These are phyloP conservation scores for Daldinia sp. DNA, from an alignment of 2,329 filamentous ascomycete species.

Conservation along the genomic window DNA sequence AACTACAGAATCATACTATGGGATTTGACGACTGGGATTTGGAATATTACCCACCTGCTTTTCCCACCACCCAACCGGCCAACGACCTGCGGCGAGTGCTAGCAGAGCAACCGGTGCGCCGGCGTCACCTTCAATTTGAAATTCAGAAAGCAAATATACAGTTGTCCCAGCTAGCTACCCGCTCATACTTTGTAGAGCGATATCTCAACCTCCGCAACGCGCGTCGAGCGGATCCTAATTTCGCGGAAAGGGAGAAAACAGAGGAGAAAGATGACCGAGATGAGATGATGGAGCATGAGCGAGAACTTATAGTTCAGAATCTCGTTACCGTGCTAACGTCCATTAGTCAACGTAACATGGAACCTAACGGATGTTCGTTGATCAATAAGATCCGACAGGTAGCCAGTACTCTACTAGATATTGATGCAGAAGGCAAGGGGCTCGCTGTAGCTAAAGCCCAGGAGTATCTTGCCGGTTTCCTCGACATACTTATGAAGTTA, in stretches of 20 bases:
- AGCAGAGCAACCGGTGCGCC: conserved; percentile 57
- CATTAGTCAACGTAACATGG: conserved; percentile 86
- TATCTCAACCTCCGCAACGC: conserved; percentile 81
- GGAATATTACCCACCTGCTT: conserved; percentile 61
- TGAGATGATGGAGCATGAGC: conserved; percentile 74
- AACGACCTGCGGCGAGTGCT: conserved; percentile 61
- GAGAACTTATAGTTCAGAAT: conserved; percentile 82
- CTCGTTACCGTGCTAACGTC: conserved; percentile 77
- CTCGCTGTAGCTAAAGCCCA: conserved; percentile 66
- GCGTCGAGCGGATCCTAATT: conserved; percentile 58
- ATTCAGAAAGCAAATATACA: conserved; percentile 94
- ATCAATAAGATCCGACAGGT: conserved; percentile 87
- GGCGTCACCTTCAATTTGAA: conserved; percentile 76
- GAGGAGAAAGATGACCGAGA: conserved; percentile 53
- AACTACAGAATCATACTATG: conserved; percentile 41
- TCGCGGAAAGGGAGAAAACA: conserved; percentile 53
- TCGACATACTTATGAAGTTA: conserved; percentile 77
- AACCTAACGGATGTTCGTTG: conserved; percentile 70
- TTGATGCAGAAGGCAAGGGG: conserved; percentile 60
- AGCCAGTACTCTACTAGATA: conserved; percentile 78
- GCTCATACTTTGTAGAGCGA: conserved; percentile 86
- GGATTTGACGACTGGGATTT: conserved; percentile 55
- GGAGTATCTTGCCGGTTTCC: conserved; percentile 74
- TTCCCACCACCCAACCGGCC: conserved; percentile 55
- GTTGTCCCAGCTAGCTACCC: conserved; percentile 79